These are phyloP conservation scores for Chlorencoelia australis DNA, from an alignment of 2,329 filamentous ascomycete species.

Conservation along the genomic window DNA sequence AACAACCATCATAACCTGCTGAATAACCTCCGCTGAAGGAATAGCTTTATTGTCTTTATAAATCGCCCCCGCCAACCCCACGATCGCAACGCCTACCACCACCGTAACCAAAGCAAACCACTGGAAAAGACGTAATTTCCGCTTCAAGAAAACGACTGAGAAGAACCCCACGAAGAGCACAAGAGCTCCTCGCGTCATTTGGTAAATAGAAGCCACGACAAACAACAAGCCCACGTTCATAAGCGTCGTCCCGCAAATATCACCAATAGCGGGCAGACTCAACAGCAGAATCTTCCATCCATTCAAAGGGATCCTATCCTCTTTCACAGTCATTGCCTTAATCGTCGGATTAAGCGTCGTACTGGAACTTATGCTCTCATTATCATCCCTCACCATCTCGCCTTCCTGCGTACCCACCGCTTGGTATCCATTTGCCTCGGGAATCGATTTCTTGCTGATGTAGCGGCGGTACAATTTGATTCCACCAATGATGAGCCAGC, in stretches of 20 bases:
- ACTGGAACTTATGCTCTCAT: constrained; percentile 35
- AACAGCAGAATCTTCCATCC: constrained; percentile 67
- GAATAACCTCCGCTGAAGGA: constrained; percentile 29
- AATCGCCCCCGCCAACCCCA: constrained; percentile 80
- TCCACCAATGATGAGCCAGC: constrained; percentile 78
- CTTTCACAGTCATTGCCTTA: constrained; percentile 37
- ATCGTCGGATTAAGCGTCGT: constrained; percentile 42
- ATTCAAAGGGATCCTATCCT: constrained; percentile 48
- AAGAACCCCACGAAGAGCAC: constrained; percentile 95
- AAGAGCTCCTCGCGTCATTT: constrained; percentile 93
- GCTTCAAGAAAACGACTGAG: constrained; percentile 80
- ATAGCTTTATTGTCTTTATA: constrained; percentile 47
- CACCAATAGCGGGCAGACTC: constrained; percentile 79
- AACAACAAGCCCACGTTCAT: constrained; percentile 96
- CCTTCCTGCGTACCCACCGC: constrained; percentile 43
- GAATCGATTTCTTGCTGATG: constrained; percentile 33
- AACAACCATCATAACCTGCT: constrained; percentile 32
- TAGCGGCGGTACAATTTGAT: constrained; percentile 57
- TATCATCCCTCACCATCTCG: constrained; percentile 22
- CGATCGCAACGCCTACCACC: constrained; percentile 76
- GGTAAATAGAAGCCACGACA: constrained; percentile 92
- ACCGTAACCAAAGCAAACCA: constrained; percentile 85
- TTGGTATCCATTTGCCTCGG: constrained; percentile 50
- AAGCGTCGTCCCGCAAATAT: constrained; percentile 88
- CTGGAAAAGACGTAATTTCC: constrained; percentile 75